A percentile compares a stretch with the other conserved stretches of the same genome.
Conservation (phyloP, 805 yeast genomes). For the Cyberlindnera subsufficiens region DNA sequence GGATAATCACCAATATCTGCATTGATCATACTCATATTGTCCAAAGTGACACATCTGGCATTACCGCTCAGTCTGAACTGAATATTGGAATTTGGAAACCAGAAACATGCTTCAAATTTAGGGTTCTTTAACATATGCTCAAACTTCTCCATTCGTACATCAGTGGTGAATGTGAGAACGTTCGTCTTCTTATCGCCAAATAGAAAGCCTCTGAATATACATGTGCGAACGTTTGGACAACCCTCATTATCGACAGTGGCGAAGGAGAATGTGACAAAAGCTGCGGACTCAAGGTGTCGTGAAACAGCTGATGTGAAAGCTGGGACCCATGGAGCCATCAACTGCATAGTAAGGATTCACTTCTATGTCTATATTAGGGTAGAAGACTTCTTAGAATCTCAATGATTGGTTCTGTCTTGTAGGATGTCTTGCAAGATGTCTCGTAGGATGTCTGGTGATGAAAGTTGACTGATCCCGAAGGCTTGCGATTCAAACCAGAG, state of each 20-base stretch:
- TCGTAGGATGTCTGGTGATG: too few relatives aligned
- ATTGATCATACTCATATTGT: constrained; percentile 11
- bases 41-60: constrained; percentile 40
- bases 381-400: too few relatives aligned
- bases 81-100: constrained; percentile 53
- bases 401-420: too few relatives aligned
- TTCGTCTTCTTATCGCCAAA: constrained; percentile 65
- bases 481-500: too few relatives aligned
- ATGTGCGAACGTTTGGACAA: constrained; percentile 62
- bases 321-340: constrained; percentile 77
- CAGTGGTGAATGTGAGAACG: constrained; percentile 65
- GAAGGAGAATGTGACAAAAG: constrained; percentile 59
- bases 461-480: background rate
- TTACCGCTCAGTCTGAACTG: constrained; percentile 73
- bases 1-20: constrained; percentile 22
- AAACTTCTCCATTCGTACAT: constrained; percentile 60
- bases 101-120: constrained; percentile 70
- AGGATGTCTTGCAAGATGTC: too few relatives aligned
- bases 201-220: constrained; percentile 68
- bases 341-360: constrained; percentile 23
- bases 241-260: constrained; percentile 55
- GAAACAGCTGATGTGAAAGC: constrained; percentile 48
- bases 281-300: constrained; percentile 36
- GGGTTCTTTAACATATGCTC: constrained; percentile 42
- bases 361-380: too few relatives aligned